A percentile compares a stretch with the other conserved stretches of the same genome.
phyloP scores from a whole-genome alignment of 2,329 filamentous ascomycete species.

The Pleoardoris graminearum region DNA sequence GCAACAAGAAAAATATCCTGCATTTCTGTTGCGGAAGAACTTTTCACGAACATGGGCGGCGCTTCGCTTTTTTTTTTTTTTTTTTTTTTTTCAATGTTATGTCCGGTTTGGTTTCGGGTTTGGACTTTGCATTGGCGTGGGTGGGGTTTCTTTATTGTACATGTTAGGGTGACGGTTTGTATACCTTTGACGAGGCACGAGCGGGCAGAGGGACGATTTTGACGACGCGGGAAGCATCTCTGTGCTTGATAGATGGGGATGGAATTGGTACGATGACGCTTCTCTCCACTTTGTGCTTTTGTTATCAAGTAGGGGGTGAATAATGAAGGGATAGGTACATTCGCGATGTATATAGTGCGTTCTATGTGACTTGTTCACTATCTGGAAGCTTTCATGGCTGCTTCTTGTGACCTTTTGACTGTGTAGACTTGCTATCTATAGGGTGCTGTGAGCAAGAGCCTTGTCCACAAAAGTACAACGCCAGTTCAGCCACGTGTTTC shows the following conservation, averaged over 20 bases:
- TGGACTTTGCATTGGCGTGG: background rate
- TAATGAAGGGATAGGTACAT: no score
- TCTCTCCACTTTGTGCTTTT: background rate
- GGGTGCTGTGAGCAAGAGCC: no score
- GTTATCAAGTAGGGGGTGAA: background rate
- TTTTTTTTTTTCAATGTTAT: background rate
- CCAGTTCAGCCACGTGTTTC: no score
- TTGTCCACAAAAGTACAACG: no score
- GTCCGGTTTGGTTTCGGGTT: background rate
- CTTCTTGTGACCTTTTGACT: no score
- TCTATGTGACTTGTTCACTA: no score
- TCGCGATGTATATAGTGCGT: no score
- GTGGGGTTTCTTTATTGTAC: background rate
- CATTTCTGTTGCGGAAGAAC: background rate
- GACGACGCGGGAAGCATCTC: no score
- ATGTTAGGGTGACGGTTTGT: constrained; percentile 1
- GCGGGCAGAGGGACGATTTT: background rate
- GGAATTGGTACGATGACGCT: background rate
- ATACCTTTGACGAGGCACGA: constrained; percentile 6
- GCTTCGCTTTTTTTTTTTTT: background rate
- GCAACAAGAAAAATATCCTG: background rate
- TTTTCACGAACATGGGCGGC: background rate
- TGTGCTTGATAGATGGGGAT: background rate
- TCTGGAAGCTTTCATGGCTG: no score
- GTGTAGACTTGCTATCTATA: no score